Conservation (phyloP, 2,329 filamentous ascomycete species). For the Penicillium sp. region DNA sequence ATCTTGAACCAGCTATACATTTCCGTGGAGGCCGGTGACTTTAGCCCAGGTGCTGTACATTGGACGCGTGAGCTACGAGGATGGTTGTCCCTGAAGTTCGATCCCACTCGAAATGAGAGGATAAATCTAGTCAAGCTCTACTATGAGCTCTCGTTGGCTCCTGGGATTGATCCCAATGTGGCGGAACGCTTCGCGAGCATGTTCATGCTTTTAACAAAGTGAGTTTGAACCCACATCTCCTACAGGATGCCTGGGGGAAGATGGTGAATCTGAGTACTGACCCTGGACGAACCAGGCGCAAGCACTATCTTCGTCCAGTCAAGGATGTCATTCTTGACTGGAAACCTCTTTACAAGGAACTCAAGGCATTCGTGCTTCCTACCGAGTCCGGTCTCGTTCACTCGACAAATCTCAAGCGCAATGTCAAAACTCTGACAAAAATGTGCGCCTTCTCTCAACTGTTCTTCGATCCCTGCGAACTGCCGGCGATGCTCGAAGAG, state of each 20-base stretch:
- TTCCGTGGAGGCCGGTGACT: conserved; percentile 84
- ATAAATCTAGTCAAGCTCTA: conserved; percentile 83
- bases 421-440: conserved; percentile 71
- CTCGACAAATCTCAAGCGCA: conserved; percentile 57
- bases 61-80: conserved; percentile 95
- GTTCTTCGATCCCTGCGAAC: conserved; percentile 85
- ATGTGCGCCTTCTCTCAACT: conserved; percentile 83
- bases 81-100: conserved; percentile 96
- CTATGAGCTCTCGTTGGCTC: conserved; percentile 86
- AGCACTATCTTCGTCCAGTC: conserved; percentile 86
- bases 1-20: conserved; percentile 94
- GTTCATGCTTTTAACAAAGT: conserved; percentile 95
- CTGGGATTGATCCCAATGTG: conserved; percentile 73
- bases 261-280: too few relatives aligned
- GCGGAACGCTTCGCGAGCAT: conserved; percentile 92
- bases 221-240: conserved; percentile 31
- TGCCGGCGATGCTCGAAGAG: conserved; percentile 74
- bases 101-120: conserved; percentile 78
- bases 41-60: conserved; percentile 85
- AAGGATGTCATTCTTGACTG: conserved; percentile 90
- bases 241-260: background rate
- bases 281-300: conserved; percentile 56
- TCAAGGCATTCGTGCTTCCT: conserved; percentile 85
- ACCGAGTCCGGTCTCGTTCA: conserved; percentile 65
- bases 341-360: conserved; percentile 84